Percentiles rank a stretch among this genome's conserved stretches.
phyloP scores from a whole-genome alignment of 345 rosid genomes.

The Pistacia vera region DNA sequence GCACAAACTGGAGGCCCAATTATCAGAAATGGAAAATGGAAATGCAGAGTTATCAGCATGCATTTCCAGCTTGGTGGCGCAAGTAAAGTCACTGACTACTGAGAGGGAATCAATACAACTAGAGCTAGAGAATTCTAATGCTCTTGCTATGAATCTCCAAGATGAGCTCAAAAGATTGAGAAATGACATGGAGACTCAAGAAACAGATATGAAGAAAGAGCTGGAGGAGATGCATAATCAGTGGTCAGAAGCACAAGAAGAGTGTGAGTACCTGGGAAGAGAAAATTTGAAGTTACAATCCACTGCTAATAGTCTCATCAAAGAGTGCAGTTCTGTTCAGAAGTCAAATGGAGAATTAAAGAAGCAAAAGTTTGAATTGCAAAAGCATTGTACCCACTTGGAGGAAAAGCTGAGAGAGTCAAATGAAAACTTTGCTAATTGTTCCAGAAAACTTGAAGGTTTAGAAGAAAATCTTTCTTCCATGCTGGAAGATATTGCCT shows the following conservation, averaged over 20 bases:
- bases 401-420: slow-evolving; percentile 35
- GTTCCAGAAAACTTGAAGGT: slow-evolving; percentile 29
- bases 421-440: slow-evolving; percentile 27
- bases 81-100: slow-evolving; percentile 31
- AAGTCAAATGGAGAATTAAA: slow-evolving; percentile 36
- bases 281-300: slow-evolving; percentile 32
- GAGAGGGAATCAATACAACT: slow-evolving; percentile 31
- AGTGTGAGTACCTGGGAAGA: slow-evolving; percentile 30
- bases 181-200: slow-evolving; percentile 28
- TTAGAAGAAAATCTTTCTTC: slow-evolving; percentile 44
- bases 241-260: slow-evolving; percentile 34
- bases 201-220: slow-evolving; percentile 21
- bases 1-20: slow-evolving; percentile 29
- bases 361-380: slow-evolving; percentile 37
- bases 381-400: slow-evolving; percentile 29
- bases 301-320: slow-evolving; percentile 25
- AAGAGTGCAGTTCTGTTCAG: slow-evolving; percentile 37
- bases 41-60: slow-evolving; percentile 32
- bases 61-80: slow-evolving; percentile 37
- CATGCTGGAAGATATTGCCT: slow-evolving; percentile 40
- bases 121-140: slow-evolving; percentile 34
- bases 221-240: slow-evolving; percentile 26
- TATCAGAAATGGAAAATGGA: slow-evolving; percentile 34
- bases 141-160: slow-evolving; percentile 24
- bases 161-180: slow-evolving; percentile 38